phyloP scores from a whole-genome alignment of 371 early-diverging fungal species.

The Mucor circinelloides region DNA sequence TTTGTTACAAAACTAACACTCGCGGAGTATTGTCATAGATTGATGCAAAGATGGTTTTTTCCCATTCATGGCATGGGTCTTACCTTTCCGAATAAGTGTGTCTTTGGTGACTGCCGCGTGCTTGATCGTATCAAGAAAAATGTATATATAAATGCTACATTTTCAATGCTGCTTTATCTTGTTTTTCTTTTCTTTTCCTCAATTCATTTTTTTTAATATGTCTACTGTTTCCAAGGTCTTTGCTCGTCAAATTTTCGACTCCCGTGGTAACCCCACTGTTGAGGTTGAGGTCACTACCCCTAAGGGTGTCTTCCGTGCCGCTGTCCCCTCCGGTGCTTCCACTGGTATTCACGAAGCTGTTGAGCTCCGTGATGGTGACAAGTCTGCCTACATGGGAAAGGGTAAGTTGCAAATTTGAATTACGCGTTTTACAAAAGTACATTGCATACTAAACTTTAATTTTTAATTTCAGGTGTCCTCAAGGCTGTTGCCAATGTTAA shows the following conservation, averaged over 20 bases:
- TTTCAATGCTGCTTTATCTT: neutral
- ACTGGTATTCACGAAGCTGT: slow-evolving; percentile 99
- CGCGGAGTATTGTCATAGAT: slow-evolving; percentile 11
- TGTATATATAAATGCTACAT: neutral
- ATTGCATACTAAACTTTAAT: neutral
- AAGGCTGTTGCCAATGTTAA: slow-evolving; percentile 96
- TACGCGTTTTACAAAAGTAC: neutral
- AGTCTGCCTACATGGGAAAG: slow-evolving; percentile 92
- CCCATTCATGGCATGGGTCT: slow-evolving; percentile 22
- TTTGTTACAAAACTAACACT: neutral
- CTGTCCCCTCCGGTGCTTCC: slow-evolving; percentile 99
- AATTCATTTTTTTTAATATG: slow-evolving; percentile 8
- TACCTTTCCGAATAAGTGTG: slow-evolving; percentile 9
- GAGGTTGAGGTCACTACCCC: slow-evolving; percentile 97
- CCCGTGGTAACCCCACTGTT: slow-evolving; percentile 99
- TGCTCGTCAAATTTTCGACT: slow-evolving; percentile 99
- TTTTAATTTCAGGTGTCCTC: slow-evolving; percentile 69
- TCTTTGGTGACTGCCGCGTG: slow-evolving; percentile 14
- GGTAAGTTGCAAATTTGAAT: slow-evolving; percentile 49
- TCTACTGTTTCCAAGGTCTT: slow-evolving; percentile 74
- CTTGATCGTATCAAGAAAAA: slow-evolving; percentile 14
- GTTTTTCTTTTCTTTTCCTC: neutral
- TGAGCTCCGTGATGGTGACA: slow-evolving; percentile 94
- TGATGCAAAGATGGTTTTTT: slow-evolving; percentile 15
- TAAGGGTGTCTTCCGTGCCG: slow-evolving; percentile 92